These are phyloP conservation scores for Fraxinus ornus DNA, from an alignment of 305 asterid species.

Conservation along the genomic window DNA sequence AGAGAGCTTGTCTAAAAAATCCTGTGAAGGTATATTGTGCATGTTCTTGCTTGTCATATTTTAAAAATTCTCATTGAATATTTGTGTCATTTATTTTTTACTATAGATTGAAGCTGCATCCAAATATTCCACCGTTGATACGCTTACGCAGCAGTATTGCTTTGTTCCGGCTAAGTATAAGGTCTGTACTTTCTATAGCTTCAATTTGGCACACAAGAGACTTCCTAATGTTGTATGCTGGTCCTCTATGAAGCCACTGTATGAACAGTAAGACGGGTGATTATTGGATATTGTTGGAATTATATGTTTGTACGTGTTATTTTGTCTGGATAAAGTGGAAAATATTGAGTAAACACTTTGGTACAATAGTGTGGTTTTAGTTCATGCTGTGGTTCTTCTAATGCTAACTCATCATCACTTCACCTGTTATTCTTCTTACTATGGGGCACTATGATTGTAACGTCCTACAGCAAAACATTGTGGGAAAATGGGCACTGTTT, in stretches of 20 bases:
- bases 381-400: background rate
- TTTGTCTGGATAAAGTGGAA: background rate
- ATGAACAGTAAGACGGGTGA: background rate
- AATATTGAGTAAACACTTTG: background rate
- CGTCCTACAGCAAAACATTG: background rate
- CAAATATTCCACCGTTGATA: constrained; percentile 89
- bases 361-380: background rate
- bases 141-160: constrained; percentile 75
- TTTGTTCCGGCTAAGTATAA: constrained; percentile 82
- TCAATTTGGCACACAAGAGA: background rate
- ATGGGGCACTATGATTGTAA: background rate
- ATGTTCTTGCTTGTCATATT: constrained; percentile 1
- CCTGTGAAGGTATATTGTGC: constrained; percentile 71
- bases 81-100: constrained; percentile 14
- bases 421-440: background rate
- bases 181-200: constrained; percentile 40
- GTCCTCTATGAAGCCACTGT: background rate
- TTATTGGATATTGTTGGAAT: background rate
- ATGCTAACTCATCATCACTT: background rate
- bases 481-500: background rate
- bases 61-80: background rate
- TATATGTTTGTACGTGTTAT: background rate
- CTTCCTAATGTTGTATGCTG: background rate
- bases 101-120: constrained; percentile 78
- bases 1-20: constrained; percentile 82